Evolutionary conservation across 2,329 filamentous ascomycete genomes (phyloP).

Genomic region (Hypoxylon sp.): DNA sequence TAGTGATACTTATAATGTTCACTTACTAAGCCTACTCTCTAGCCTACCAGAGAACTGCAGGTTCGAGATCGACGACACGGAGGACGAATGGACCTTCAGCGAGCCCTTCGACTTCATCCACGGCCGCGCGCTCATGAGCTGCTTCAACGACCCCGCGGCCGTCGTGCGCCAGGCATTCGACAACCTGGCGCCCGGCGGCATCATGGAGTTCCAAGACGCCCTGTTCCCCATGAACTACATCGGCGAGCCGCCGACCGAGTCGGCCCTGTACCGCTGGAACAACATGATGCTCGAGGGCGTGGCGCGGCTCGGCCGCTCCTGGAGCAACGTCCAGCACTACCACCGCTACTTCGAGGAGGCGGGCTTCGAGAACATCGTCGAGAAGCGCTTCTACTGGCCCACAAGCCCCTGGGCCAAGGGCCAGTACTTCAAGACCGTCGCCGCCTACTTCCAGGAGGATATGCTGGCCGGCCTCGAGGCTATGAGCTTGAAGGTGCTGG

Average conservation of each 20-base stretch:
- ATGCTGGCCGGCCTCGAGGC: constrained; percentile 51
- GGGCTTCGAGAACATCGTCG: constrained; percentile 52
- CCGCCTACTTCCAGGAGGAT: constrained; percentile 51
- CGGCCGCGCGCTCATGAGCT: constrained; percentile 62
- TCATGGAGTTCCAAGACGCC: constrained; percentile 55
- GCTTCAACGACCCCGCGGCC: constrained; percentile 63
- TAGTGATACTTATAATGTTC: not conserved
- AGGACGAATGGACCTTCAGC: constrained; percentile 64
- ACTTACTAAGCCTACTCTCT: constrained; percentile 13
- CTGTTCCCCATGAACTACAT: constrained; percentile 51
- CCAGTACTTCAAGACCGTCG: constrained; percentile 53
- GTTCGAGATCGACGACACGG: constrained; percentile 68
- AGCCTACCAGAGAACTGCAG: constrained; percentile 65
- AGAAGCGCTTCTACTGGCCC: constrained; percentile 52
- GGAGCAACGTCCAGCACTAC: constrained; percentile 50
- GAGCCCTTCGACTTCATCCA: constrained; percentile 67
- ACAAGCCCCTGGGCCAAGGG: constrained; percentile 56
- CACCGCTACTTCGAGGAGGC: constrained; percentile 49
- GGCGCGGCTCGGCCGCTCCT: constrained; percentile 47
- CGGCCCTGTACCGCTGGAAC: constrained; percentile 52
- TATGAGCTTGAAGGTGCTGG: constrained; percentile 53
- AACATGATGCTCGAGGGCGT: constrained; percentile 52
- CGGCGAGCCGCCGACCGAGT: constrained; percentile 52
- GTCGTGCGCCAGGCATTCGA: constrained; percentile 62
- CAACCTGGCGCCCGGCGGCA: constrained; percentile 56